These are phyloP conservation scores for Penicillium steckii DNA, from an alignment of 495 filamentous ascomycete species.

Conservation along the genomic window DNA sequence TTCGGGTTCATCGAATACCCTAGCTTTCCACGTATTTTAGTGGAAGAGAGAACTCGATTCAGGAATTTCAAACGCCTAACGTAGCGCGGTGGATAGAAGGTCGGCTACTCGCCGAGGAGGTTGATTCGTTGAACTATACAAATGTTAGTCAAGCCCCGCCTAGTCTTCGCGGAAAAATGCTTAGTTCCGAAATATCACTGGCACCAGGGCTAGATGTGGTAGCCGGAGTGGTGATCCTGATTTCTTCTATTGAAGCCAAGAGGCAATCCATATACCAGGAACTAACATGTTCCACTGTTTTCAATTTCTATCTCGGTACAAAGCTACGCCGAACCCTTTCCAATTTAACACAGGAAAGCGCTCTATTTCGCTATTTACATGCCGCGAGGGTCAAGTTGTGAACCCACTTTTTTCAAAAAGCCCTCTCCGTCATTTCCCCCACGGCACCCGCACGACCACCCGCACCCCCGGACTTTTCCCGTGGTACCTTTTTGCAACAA, in stretches of 20 bases:
- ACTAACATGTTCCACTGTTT: background rate
- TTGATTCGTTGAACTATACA: background rate
- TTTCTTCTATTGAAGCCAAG: background rate
- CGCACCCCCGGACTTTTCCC: background rate
- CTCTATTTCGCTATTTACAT: no score
- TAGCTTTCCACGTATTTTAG: background rate
- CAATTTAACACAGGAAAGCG: background rate
- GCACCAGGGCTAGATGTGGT: background rate
- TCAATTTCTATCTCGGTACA: background rate
- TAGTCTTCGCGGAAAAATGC: background rate
- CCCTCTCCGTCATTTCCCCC: background rate
- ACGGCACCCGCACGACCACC: background rate
- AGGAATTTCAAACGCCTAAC: slow-evolving; percentile 2
- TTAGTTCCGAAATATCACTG: slow-evolving; percentile 1
- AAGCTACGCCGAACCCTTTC: background rate
- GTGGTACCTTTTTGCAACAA: background rate
- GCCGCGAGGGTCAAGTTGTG: no score
- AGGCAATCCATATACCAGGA: background rate
- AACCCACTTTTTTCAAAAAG: background rate
- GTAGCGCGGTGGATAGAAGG: background rate
- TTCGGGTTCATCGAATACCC: slow-evolving; percentile 10
- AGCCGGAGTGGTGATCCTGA: slow-evolving; percentile 1
- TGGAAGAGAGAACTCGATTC: slow-evolving; percentile 4
- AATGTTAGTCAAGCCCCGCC: background rate
- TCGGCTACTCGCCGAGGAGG: slow-evolving; percentile 2